Conservation (phyloP, 2,329 filamentous ascomycete species). For the Colletotrichum orchidophilum region DNA sequence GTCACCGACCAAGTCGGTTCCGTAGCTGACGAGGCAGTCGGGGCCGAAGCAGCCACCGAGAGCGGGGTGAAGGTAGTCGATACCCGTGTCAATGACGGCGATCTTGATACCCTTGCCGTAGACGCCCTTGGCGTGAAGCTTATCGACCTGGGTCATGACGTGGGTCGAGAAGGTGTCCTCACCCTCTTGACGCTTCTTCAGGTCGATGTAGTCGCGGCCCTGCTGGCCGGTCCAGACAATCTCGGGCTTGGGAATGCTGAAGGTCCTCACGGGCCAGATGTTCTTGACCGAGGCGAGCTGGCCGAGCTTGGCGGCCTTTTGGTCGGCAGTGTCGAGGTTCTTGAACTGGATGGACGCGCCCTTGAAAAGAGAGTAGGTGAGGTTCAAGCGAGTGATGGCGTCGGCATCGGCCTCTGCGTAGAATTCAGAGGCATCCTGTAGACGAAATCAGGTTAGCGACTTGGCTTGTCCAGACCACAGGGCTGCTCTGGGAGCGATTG, state of each 20-base stretch:
- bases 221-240: constrained; percentile 54
- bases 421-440: constrained; percentile 54
- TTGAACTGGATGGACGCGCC: constrained; percentile 63
- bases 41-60: constrained; percentile 72
- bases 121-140: constrained; percentile 57
- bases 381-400: constrained; percentile 56
- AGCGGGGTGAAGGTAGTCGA: constrained; percentile 71
- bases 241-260: constrained; percentile 54
- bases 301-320: constrained; percentile 52
- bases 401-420: constrained; percentile 48
- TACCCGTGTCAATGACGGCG: constrained; percentile 63
- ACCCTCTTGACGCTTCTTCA: constrained; percentile 43
- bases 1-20: constrained; percentile 68
- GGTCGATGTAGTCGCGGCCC: constrained; percentile 38
- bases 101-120: constrained; percentile 63
- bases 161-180: constrained; percentile 55
- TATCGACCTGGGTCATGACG: constrained; percentile 65
- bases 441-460: not conserved
- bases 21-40: constrained; percentile 66
- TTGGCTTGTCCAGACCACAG: not conserved
- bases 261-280: constrained; percentile 58
- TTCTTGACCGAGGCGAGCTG: constrained; percentile 56
- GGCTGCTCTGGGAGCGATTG: not conserved
- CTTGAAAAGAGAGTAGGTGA: constrained; percentile 62
- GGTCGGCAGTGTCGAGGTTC: constrained; percentile 54